Conservation (phyloP, 148 eudicot genomes). For the Rhododendron kiyosumense region DNA sequence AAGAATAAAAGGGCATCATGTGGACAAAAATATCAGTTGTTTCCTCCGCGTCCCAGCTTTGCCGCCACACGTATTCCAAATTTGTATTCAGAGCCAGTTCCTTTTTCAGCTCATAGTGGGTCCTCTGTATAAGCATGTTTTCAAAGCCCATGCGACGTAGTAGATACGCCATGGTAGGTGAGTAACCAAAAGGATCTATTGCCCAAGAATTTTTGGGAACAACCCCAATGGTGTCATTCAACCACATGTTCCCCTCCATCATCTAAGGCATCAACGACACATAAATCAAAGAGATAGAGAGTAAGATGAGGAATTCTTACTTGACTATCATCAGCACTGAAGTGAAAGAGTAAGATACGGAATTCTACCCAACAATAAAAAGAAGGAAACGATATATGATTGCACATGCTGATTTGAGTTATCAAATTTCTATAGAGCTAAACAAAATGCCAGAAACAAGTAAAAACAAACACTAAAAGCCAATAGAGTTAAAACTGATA, state of each 20-base stretch:
- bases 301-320: not conserved
- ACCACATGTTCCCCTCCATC: constrained; percentile 96
- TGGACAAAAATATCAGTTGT: constrained; percentile 97
- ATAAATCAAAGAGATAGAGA: constrained; percentile 2
- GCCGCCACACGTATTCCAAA: constrained; percentile 91
- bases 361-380: not conserved
- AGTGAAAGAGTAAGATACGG: not conserved
- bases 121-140: constrained; percentile 98
- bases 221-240: constrained; percentile 91
- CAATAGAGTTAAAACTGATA: not conserved
- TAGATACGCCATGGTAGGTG: constrained; percentile 99
- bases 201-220: constrained; percentile 97
- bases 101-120: constrained; percentile 96
- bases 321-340: not conserved
- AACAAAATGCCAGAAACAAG: not conserved
- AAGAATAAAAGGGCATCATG: constrained; percentile 99
- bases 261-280: constrained; percentile 45
- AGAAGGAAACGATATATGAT: not conserved
- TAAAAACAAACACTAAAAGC: not conserved
- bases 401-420: not conserved
- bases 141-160: constrained; percentile 99
- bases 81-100: constrained; percentile 78
- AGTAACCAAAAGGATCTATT: constrained; percentile 98
- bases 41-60: constrained; percentile 91
- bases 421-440: not conserved